Evolutionary conservation across 352 stramenopile species (phyloP).

Genomic region (Phytophthora colocasiae): DNA sequence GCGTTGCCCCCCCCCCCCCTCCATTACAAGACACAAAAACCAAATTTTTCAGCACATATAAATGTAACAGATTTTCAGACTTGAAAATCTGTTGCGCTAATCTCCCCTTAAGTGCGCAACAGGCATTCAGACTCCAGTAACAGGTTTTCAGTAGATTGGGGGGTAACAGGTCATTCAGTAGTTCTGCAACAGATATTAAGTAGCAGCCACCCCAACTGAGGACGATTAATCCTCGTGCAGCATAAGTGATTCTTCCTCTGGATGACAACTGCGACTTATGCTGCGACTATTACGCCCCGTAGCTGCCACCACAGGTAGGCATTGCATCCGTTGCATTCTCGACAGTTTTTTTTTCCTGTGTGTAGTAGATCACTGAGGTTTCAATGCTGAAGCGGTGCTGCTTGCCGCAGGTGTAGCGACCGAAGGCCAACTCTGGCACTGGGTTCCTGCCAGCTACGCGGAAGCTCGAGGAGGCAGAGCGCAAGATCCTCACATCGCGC

Average conservation of each 20-base stretch:
- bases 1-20: no score
- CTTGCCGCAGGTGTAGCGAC: conserved; percentile 65
- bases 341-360: background rate
- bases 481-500: conserved; percentile 60
- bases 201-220: no score
- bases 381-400: conserved; percentile 50
- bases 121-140: no score
- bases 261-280: conserved; percentile 20
- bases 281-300: conserved; percentile 43
- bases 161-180: no score
- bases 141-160: no score
- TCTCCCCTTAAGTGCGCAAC: no score
- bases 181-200: no score
- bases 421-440: conserved; percentile 68
- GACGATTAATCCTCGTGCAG: no score
- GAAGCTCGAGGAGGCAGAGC: conserved; percentile 71
- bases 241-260: conserved; percentile 1
- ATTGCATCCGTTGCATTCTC: background rate
- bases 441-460: conserved; percentile 75
- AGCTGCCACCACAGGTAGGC: conserved; percentile 40
- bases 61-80: no score
- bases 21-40: no score
- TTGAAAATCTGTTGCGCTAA: no score
- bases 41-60: no score
- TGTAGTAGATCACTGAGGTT: conserved; percentile 15